Evolutionary conservation across 2,329 filamentous ascomycete species (phyloP).

Genomic region (Ophiocordyceps unilateralis): DNA sequence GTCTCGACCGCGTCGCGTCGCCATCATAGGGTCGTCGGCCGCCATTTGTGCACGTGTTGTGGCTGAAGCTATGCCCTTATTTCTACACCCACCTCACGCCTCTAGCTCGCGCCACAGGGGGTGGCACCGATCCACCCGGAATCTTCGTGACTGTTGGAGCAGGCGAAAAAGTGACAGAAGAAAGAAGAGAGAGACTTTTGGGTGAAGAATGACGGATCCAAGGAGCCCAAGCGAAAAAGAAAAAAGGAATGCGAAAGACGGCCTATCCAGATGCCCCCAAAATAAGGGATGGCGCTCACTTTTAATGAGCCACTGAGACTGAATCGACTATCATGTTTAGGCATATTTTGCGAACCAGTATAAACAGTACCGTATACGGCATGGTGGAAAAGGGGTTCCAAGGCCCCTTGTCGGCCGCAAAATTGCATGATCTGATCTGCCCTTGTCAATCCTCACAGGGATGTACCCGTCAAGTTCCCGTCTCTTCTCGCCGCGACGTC

Average conservation of each 20-base stretch:
- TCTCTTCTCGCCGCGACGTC: not conserved
- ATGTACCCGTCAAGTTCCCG: not conserved
- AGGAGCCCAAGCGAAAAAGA: too few relatives aligned
- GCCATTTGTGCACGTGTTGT: not conserved
- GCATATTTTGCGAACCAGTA: too few relatives aligned
- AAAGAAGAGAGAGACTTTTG: too few relatives aligned
- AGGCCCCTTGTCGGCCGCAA: not conserved
- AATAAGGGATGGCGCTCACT: too few relatives aligned
- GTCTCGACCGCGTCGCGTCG: too few relatives aligned
- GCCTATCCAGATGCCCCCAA: too few relatives aligned
- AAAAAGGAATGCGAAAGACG: too few relatives aligned
- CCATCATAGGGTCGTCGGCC: not conserved
- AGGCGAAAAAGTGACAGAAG: not conserved
- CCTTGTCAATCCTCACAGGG: not conserved
- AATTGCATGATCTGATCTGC: constrained; percentile 1
- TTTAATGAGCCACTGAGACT: too few relatives aligned
- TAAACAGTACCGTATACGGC: not conserved
- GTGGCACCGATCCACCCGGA: constrained; percentile 5
- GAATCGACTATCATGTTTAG: too few relatives aligned
- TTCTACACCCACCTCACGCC: not conserved
- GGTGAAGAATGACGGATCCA: too few relatives aligned
- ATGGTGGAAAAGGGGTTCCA: not conserved
- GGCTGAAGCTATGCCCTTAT: constrained; percentile 7
- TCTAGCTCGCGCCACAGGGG: constrained; percentile 9
- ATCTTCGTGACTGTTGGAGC: too few relatives aligned